Conservation (phyloP, 208 protist genomes). For the Crithidia mellificae region DNA sequence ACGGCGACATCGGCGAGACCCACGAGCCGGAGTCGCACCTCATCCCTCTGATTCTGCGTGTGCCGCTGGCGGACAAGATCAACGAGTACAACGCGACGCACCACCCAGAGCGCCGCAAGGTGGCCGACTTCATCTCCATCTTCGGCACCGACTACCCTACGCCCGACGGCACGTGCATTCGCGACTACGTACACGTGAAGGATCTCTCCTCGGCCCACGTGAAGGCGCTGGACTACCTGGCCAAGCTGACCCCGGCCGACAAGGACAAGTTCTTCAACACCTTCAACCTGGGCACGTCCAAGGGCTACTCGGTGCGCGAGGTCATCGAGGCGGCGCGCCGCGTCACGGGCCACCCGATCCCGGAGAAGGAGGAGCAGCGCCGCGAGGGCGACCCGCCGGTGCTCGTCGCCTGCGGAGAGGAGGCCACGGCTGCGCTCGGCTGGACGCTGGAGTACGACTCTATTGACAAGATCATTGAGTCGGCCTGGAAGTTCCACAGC, state of each 20-base stretch:
- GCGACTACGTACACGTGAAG: slow-evolving; percentile 99
- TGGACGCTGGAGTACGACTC: slow-evolving; percentile 79
- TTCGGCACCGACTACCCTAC: slow-evolving; percentile 96
- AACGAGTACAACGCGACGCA: slow-evolving; percentile 50
- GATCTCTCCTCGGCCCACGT: slow-evolving; percentile 96
- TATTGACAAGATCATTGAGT: slow-evolving; percentile 79
- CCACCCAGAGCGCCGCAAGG: slow-evolving; percentile 39
- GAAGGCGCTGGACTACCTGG: slow-evolving; percentile 83
- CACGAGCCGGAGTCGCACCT: slow-evolving; percentile 97
- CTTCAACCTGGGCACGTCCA: slow-evolving; percentile 97
- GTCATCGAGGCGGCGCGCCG: slow-evolving; percentile 92
- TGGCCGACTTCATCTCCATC: slow-evolving; percentile 66
- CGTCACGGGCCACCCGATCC: slow-evolving; percentile 91
- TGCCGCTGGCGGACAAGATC: slow-evolving; percentile 84
- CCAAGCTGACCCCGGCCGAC: slow-evolving; percentile 39
- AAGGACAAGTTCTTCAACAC: slow-evolving; percentile 65
- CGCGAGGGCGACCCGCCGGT: slow-evolving; percentile 75
- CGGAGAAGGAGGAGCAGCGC: slow-evolving; percentile 68
- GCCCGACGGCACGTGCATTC: slow-evolving; percentile 94
- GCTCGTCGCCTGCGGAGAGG: slow-evolving; percentile 69
- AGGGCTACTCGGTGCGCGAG: slow-evolving; percentile 94
- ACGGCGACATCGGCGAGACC: slow-evolving; percentile 96
- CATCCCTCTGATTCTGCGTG: slow-evolving; percentile 96
- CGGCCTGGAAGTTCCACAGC: slow-evolving; percentile 80
- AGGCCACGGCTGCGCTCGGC: slow-evolving; percentile 63